These are phyloP conservation scores for Apium graveolens DNA, from an alignment of 129 eudicot species.

Conservation along the genomic window DNA sequence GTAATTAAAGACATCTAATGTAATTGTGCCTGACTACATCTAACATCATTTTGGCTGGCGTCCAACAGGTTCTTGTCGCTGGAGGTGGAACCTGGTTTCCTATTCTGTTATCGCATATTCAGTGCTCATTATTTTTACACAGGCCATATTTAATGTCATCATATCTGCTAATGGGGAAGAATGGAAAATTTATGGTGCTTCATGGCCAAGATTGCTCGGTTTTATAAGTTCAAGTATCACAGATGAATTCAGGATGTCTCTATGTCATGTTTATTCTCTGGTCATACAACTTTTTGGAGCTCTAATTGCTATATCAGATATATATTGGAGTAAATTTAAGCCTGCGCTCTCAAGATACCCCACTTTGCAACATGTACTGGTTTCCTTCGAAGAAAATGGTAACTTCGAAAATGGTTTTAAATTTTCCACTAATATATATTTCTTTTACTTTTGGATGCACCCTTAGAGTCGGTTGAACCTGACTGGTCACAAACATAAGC, in stretches of 20 bases:
- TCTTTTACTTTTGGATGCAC: not conserved
- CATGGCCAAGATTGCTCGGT: conserved; percentile 47
- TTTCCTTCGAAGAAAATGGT: conserved; percentile 39
- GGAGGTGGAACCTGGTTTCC: conserved; percentile 20
- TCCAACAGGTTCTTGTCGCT: conserved; percentile 13
- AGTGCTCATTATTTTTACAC: conserved; percentile 27
- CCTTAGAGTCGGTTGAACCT: not conserved
- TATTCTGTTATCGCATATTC: conserved; percentile 34
- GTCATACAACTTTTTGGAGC: conserved; percentile 35
- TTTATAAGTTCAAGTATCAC: conserved; percentile 38
- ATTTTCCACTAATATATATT: not conserved
- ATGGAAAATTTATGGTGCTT: conserved; percentile 25
- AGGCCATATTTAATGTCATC: conserved; percentile 31
- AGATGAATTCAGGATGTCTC: conserved; percentile 39
- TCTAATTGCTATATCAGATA: conserved; percentile 31
- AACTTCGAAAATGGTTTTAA: not conserved
- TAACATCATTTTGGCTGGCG: not conserved
- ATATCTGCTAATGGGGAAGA: conserved; percentile 34
- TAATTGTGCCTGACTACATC: not conserved
- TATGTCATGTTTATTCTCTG: conserved; percentile 32
- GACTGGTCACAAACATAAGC: not conserved
- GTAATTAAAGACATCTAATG: not conserved
- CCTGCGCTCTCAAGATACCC: conserved; percentile 14
- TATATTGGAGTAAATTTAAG: conserved; percentile 34
- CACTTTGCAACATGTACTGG: conserved; percentile 22